Base-by-base conservation (phyloP, 2,329 filamentous ascomycete genomes). In the Ophiostoma novo-ulmi region DNA sequence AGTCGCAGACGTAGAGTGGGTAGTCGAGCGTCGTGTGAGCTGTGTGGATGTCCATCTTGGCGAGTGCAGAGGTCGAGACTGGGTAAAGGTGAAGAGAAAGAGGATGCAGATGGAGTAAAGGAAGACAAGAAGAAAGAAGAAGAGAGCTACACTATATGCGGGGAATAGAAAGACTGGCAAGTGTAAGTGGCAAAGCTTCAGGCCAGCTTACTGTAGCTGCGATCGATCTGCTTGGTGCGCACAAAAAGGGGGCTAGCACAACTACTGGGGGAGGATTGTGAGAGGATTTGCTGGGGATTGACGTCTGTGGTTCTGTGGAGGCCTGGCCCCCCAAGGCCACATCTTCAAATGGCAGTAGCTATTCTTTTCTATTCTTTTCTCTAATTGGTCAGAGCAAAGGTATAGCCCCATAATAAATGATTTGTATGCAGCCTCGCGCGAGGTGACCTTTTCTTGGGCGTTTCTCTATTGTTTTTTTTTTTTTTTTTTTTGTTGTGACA, bases 1-100 rank as follows among this genome's bases (percentile, higher is more conserved):
- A 97, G 77, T 93, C 93, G 78, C 93, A 91, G 70, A 91, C 88
- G 79, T 93, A 97, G 72, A 97, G 86, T 67, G 94, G 94, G 80
- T 94, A 97, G 71, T 88, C 87, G 74, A 96, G 86, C 70, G 88
- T 87, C 75, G 88, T 82, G 79, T 88, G 90, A 72, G 90, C 85
- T 72, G 80, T 80, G 70, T 81, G 80, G 73, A 87, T 78, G 5
- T 75, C 71, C 74, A 75, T 76, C 38, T 70, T 65, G 68, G 38
- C 26, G 14, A 20, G 5, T 55, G 35, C 5, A 3, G 52, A 58
- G 52, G 52, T 58, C 48, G 52, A 17, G 17, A 14, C n/a, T 17
- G 44, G 44, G 22, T 26, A 2, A 58, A 14, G 22, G 26, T 31
- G 52, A 5, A 10, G 52, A 58, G n/a, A 14, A 58, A 5, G n/a